Evolutionary conservation across 208 protist species (phyloP), one percentile per base, ranked within the genome.

Genomic region (Porcisia hertigi): DNA sequence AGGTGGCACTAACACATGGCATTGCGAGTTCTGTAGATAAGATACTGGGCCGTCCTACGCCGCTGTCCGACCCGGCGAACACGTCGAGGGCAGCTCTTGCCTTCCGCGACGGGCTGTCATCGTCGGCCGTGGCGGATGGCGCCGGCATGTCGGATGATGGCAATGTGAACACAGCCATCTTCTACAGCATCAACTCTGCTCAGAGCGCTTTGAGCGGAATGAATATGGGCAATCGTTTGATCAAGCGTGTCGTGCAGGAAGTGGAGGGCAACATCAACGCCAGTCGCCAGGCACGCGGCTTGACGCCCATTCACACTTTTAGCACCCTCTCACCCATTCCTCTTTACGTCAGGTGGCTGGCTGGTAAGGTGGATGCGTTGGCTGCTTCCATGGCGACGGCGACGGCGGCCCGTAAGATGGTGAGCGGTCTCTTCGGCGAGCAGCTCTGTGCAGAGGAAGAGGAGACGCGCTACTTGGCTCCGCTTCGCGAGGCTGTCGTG

Each of bases 131-230:
- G 49, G 52, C 54, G 25, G 57, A 53, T 11, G 11, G 49, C 18
- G 57, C 39, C 63, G 63, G 63, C 25, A 36, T 57, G 25, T 39
- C n/a, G 39, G 36, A 63, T 36, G 77, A 85, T 30, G 86, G 86
- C 41, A 63, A 79, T 30, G 92, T 93, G 71, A 87, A 94, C 76
- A 94, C 91, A 3, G 91, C 93, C 43, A 93, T 93, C 55, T 97
- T 97, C 76, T 97, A 97, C 83, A 94, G 88, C 77, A 97, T 97
- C 71, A 95, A 94, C 79, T 91, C 91, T 9, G 86, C 86, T 0
- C 88, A 96, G 73, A 85, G 82, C 43, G 89, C 90, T 36, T 76
- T 97, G 59, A 86, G 84, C 49, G 93, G 93, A 16, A 86, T 97
- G 75, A 90, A 95, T 81, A 88, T 97, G 83, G 93, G 93, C 53